Evolutionary conservation across 169 alveolate species (phyloP).

Genomic region (Plasmodium gonderi): DNA sequence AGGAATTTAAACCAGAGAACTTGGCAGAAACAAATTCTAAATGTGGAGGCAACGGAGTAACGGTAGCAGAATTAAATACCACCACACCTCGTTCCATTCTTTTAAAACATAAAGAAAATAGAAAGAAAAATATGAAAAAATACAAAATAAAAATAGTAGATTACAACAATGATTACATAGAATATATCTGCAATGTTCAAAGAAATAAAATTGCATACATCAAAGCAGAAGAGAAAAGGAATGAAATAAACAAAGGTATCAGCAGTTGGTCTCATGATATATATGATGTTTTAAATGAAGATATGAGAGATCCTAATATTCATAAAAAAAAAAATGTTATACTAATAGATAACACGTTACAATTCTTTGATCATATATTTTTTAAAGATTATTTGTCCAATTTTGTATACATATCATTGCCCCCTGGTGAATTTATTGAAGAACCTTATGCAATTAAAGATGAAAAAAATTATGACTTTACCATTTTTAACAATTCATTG

Average conservation of each 20-base stretch:
- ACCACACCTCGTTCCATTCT: neutral
- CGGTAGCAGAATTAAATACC: neutral
- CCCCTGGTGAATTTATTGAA: conserved; percentile 75
- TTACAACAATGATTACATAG: conserved; percentile 53
- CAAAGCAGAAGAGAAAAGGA: neutral
- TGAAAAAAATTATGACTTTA: conserved; percentile 72
- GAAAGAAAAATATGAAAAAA: neutral
- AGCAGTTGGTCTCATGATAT: neutral
- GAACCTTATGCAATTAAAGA: conserved; percentile 73
- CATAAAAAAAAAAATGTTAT: conserved; percentile 20
- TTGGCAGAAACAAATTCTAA: neutral
- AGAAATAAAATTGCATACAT: conserved; percentile 22
- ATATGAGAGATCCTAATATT: conserved; percentile 30
- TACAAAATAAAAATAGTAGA: conserved; percentile 50
- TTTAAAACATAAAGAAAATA: neutral
- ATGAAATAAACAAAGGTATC: neutral
- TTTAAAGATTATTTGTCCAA: conserved; percentile 73
- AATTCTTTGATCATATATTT: conserved; percentile 72
- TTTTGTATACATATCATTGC: conserved; percentile 75
- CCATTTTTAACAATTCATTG: conserved; percentile 39
- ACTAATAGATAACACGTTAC: conserved; percentile 36
- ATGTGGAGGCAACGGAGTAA: neutral
- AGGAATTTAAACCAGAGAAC: neutral
- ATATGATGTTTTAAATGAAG: conserved; percentile 4
- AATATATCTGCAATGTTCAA: conserved; percentile 42